Base-by-base conservation (phyloP, 371 early-diverging fungal genomes). In the Actinomucor elegans region DNA sequence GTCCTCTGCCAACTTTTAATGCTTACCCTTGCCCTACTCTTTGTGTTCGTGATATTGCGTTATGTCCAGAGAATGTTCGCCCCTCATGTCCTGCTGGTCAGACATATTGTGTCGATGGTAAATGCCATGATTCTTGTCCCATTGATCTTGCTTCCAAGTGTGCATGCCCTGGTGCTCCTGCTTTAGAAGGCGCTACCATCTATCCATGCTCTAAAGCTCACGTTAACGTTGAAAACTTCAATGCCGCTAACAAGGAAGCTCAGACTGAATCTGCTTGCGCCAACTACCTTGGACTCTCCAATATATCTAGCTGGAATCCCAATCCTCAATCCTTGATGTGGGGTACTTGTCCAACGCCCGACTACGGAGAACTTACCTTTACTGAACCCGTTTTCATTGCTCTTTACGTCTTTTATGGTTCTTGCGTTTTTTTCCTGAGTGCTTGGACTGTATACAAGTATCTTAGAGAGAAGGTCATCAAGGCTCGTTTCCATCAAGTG, bases 401-500 rank as follows among this genome's bases (percentile, higher is more conserved):
- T 7, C 48, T 77, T 18, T 60, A 72, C 35, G 69, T 76, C 7
- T 83, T 85, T 24, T 72, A 83, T 23, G 80, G 79, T n/a, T 89
- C 86, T 67, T 67, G 86, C 26, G 70, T 73, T 8, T 68, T 73
- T 21, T 63, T 86, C 48, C 60, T 78, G 18, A 48, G 81, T 7
- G 48, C 71, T 0, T 87, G 88, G 55, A 71, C 73, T 17, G 28
- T 75, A 0, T 89, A 89, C 60, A 87, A 89, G 70, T 78, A 47
- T 3, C 35, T 47, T 10, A 50, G 60, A 17, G 77, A 73, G 49
- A 71, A 60, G 48, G 44, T 36, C 2, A 35, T 48, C 33, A 56
- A 47, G 14, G 32, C 47, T 48, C 31, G 24, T 12, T 57, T 46
- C 28, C 31, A 48, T 36, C 47, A 52, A 33, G 38, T 48, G 11